phyloP scores from a whole-genome alignment of 2,329 filamentous ascomycete genomes.

The Cercospora sp. region DNA sequence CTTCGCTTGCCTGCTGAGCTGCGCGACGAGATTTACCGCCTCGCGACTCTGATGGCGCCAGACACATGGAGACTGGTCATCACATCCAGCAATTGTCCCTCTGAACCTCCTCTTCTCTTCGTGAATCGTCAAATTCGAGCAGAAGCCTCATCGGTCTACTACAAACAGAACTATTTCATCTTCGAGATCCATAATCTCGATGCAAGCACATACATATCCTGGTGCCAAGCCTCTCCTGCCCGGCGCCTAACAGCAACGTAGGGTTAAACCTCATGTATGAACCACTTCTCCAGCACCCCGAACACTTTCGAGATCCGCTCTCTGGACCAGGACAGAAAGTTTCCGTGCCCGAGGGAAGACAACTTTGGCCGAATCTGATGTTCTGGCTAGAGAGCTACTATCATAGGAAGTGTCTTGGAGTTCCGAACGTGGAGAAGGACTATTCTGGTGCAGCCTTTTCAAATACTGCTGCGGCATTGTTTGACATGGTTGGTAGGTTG shows the following conservation, averaged over 20 bases:
- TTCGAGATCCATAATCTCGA: neutral
- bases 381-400: slow-evolving; percentile 4
- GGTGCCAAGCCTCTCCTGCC: neutral
- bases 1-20: neutral
- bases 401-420: neutral
- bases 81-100: neutral
- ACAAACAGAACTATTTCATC: neutral
- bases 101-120: neutral
- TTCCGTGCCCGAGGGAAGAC: neutral
- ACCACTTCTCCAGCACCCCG: neutral
- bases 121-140: slow-evolving; percentile 4
- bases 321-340: neutral
- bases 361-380: slow-evolving; percentile 2
- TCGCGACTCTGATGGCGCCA: neutral
- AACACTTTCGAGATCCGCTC: neutral
- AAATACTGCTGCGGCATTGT: neutral
- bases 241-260: neutral
- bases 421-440: neutral
- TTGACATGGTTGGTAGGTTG: slow-evolving; percentile 1
- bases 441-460: neutral
- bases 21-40: slow-evolving; percentile 4
- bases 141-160: slow-evolving; percentile 8
- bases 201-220: neutral
- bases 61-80: neutral
- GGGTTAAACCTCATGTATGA: neutral